Base-by-base conservation (phyloP, 257 asterid genomes). In the Penstemon barbatus region DNA sequence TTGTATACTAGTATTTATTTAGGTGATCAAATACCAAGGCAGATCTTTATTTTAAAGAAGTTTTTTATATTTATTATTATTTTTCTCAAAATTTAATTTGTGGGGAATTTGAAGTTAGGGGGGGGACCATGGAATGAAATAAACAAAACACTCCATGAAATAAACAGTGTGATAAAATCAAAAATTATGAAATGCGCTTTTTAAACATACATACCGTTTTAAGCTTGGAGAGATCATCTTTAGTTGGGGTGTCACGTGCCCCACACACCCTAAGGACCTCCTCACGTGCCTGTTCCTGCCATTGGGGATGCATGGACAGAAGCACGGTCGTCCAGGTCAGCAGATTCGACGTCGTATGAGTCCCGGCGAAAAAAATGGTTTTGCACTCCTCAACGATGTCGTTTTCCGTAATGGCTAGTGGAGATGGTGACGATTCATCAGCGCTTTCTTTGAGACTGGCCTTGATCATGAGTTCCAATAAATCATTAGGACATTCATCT, bases 281-380 rank as follows among this genome's bases (percentile, higher is more conserved):
- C 82, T 90, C 96, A 83, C 99, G 99, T 88, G 97, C 99, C 87
- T 84, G 90, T 49, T 88, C 89, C 78, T 93, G 99, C 99, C 99
- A 93, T 13, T 77, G 82, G 58, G 96, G 96, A 76, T 93, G 90
- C 96, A 93, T 93, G 82, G 96, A 94, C 12, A 93, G 78, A 40
- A 93, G 81, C 52, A 90, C 78, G 56, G 92, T 83, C 53, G 97
- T 90, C 99, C 99, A 93, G 55, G 97, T 88, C 64, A 93, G 85
- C 85, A 93, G 71, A 44, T 85, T 93, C 7, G 96, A 70, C 38
- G 97, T 90, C 4, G 99, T 90, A 71, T 90, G 92, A 46, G 84
- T 87, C 6, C 96, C 97, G 81, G 97, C 97, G 69, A 93, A 90
- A 87, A 90, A 84, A 19, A 93, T 80, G 3, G 96, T 85, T 81